A percentile compares a stretch with the other conserved stretches of the same genome.
phyloP scores from a whole-genome alignment of 129 eudicot species.

The Escallonia rubra region DNA sequence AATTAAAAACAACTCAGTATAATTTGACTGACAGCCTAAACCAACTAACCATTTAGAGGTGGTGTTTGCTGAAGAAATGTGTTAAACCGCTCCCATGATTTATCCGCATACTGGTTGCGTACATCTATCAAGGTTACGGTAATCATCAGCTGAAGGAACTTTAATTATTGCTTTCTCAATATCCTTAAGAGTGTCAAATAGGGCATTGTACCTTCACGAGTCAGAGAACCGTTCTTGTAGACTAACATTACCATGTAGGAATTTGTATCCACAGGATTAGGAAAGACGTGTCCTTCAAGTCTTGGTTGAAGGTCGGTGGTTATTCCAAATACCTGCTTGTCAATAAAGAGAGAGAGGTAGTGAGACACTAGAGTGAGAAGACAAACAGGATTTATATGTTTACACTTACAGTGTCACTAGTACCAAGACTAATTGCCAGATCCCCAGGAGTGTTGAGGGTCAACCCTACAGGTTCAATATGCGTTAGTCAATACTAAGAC shows the following conservation, averaged over 20 bases:
- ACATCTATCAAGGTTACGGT: conserved; percentile 43
- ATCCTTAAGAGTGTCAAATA: neutral
- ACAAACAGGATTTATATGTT: neutral
- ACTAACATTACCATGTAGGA: conserved; percentile 92
- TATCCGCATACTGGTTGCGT: conserved; percentile 70
- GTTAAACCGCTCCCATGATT: conserved; percentile 88
- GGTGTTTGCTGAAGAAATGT: conserved; percentile 64
- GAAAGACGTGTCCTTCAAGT: conserved; percentile 85
- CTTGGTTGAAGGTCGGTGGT: conserved; percentile 69
- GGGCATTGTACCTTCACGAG: conserved; percentile 73
- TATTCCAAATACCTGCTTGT: conserved; percentile 72
- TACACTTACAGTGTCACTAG: conserved; percentile 88
- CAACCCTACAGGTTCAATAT: conserved; percentile 52
- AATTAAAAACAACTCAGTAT: neutral
- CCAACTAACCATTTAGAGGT: conserved; percentile 67
- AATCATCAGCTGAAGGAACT: neutral
- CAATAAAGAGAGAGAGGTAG: neutral
- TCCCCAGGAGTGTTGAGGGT: conserved; percentile 95
- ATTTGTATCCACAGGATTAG: conserved; percentile 84
- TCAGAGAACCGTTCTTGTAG: conserved; percentile 87
- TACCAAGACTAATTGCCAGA: conserved; percentile 96
- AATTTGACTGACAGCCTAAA: neutral
- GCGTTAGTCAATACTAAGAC: conserved; percentile 7
- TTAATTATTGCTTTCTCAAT: neutral
- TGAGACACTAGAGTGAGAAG: neutral